phyloP scores from a whole-genome alignment of 225 moss, liverwort and hornwort species.

The Lunularia cruciata region DNA sequence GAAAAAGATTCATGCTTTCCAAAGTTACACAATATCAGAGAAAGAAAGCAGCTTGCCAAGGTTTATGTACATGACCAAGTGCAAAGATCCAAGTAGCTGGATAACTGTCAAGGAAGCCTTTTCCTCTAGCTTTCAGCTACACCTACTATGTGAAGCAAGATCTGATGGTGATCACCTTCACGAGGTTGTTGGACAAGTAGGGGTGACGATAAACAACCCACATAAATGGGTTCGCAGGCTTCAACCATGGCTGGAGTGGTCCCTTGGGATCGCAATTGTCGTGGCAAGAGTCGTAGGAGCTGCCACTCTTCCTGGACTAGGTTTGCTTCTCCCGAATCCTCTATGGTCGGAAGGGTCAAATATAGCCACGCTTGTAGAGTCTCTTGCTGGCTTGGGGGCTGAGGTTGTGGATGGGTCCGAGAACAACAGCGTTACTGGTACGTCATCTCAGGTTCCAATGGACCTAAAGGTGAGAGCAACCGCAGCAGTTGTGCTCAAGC shows the following conservation, averaged over 20 bases:
- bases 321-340: background rate
- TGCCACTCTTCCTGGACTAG: background rate
- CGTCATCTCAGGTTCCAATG: background rate
- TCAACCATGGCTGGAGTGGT: conserved; percentile 16
- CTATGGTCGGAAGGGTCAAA: background rate
- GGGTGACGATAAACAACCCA: background rate
- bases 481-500: background rate
- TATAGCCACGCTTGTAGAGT: background rate
- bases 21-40: background rate
- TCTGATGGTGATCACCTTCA: background rate
- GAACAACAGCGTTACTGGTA: background rate
- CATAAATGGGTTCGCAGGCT: conserved; percentile 8
- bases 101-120: conserved; percentile 20
- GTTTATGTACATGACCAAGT: conserved; percentile 3
- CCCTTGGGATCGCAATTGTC: conserved; percentile 2
- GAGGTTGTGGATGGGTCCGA: background rate
- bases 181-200: conserved; percentile 6
- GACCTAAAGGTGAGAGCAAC: background rate
- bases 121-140: background rate
- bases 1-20: conserved; percentile 4
- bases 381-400: background rate
- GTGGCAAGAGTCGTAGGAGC: conserved; percentile 4
- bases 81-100: background rate
- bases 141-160: conserved; percentile 21
- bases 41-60: conserved; percentile 18